Evolutionary conservation across 371 early-diverging fungal genomes (phyloP).

Genomic region (Neoconidiobolus thromboides): DNA sequence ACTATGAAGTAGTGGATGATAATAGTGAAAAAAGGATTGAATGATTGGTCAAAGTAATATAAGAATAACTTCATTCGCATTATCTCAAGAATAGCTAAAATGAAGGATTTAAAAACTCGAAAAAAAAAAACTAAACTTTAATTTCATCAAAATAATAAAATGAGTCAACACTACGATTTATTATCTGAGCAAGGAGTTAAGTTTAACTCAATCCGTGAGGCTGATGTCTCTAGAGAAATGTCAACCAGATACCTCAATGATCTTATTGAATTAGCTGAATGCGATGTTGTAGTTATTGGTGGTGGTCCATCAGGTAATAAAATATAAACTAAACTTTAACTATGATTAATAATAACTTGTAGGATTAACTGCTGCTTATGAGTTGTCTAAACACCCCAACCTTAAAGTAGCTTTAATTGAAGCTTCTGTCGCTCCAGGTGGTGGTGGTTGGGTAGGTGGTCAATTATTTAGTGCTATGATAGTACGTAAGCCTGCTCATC

Average conservation of each 20-base stretch:
- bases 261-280: conserved; percentile 37
- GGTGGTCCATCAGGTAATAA: conserved; percentile 36
- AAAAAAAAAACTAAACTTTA: too few relatives aligned
- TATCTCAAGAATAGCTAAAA: too few relatives aligned
- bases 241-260: conserved; percentile 43
- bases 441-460: conserved; percentile 60
- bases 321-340: conserved; percentile 2
- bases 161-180: too few relatives aligned
- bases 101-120: too few relatives aligned
- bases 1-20: too few relatives aligned
- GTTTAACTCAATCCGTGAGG: conserved; percentile 39
- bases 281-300: conserved; percentile 56
- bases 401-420: conserved; percentile 45
- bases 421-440: conserved; percentile 44
- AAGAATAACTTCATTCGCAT: too few relatives aligned
- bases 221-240: conserved; percentile 53
- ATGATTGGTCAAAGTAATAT: too few relatives aligned
- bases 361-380: conserved; percentile 43
- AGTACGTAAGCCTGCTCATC: conserved; percentile 49
- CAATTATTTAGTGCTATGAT: conserved; percentile 49
- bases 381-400: conserved; percentile 39
- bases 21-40: too few relatives aligned
- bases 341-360: conserved; percentile 3
- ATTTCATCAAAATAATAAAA: too few relatives aligned
- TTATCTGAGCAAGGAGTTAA: conserved; percentile 7